Evolutionary conservation across 306 rosid species (phyloP).

Genomic region (Potentilla sterilis): DNA sequence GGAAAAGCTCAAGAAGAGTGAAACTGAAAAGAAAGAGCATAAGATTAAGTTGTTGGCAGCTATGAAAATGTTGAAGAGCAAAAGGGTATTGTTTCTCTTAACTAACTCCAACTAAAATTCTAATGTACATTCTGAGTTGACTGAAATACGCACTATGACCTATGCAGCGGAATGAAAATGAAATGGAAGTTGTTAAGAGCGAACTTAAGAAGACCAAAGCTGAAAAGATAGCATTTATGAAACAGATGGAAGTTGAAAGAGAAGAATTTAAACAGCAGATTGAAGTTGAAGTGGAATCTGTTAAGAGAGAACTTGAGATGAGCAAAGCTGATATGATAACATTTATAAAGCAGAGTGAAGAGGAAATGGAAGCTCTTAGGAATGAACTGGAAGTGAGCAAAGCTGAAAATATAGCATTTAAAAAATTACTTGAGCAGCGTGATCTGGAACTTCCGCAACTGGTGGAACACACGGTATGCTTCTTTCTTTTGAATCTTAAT

Average conservation of each 20-base stretch:
- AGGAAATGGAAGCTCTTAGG: not conserved
- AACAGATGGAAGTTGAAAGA: not conserved
- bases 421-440: constrained; percentile 14
- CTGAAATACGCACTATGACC: not conserved
- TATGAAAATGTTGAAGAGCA: not conserved
- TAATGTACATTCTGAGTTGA: not conserved
- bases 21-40: not conserved
- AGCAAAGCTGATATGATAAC: too few relatives aligned
- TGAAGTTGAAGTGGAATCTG: too few relatives aligned
- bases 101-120: not conserved
- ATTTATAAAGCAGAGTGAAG: too few relatives aligned
- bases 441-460: constrained; percentile 47
- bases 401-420: not conserved
- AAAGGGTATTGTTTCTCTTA: not conserved
- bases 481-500: not conserved
- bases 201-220: not conserved
- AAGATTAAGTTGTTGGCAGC: not conserved
- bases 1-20: not conserved
- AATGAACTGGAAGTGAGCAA: not conserved
- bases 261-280: not conserved
- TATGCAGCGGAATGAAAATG: not conserved
- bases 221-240: not conserved
- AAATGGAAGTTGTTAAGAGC: not conserved
- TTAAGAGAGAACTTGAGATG: too few relatives aligned
- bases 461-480: constrained; percentile 52